These are phyloP conservation scores for Perkinsus chesapeaki DNA, from an alignment of 169 alveolate species.

Conservation along the genomic window DNA sequence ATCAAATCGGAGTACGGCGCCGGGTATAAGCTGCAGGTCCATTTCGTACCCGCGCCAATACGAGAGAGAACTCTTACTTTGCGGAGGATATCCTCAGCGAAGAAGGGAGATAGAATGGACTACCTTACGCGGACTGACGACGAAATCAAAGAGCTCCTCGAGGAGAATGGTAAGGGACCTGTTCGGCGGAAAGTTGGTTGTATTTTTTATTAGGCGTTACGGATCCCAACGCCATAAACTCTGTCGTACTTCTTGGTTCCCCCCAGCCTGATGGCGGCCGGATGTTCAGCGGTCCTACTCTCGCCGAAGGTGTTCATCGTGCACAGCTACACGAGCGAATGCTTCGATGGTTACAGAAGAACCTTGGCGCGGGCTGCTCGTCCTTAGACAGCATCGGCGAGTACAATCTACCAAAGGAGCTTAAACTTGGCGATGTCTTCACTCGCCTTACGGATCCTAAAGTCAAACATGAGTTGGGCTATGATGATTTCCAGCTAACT, in stretches of 20 bases:
- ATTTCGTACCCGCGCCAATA: background rate
- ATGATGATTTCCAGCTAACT: slow-evolving; percentile 48
- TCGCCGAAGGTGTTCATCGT: background rate
- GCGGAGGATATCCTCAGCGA: background rate
- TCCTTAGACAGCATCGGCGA: background rate
- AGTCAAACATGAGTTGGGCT: slow-evolving; percentile 10
- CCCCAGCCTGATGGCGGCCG: background rate
- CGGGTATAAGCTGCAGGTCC: slow-evolving; percentile 15
- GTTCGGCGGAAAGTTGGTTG: background rate
- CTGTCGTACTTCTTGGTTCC: background rate
- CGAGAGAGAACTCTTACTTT: background rate
- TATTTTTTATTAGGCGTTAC: background rate
- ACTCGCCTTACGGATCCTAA: background rate
- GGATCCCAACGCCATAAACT: background rate
- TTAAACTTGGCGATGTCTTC: background rate
- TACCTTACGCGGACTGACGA: background rate
- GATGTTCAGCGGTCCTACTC: background rate
- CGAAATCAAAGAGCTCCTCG: background rate
- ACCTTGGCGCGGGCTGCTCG: background rate
- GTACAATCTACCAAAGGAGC: background rate
- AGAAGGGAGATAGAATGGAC: background rate
- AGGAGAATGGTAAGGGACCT: background rate
- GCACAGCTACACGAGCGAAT: background rate
- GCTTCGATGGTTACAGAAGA: background rate
- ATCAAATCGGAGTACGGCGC: slow-evolving; percentile 49